These are phyloP conservation scores for Microthyrium microscopicum DNA, from an alignment of 2,329 filamentous ascomycete genomes.

Conservation along the genomic window DNA sequence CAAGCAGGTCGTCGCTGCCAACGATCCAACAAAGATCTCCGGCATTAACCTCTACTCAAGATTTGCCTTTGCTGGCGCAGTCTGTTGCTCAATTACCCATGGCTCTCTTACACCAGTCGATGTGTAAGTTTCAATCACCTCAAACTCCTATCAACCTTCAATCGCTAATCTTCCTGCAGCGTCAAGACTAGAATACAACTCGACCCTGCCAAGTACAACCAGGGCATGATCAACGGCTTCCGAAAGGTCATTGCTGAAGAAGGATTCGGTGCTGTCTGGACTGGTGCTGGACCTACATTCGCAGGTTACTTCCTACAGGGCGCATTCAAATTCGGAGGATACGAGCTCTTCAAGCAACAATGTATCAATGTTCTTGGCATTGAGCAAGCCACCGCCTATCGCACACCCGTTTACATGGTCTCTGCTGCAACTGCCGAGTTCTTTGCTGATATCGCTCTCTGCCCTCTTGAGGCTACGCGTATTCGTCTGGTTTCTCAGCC, in stretches of 20 bases:
- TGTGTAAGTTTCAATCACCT: conserved; percentile 68
- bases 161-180: conserved; percentile 27
- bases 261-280: conserved; percentile 72
- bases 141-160: not conserved
- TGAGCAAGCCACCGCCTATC: conserved; percentile 52
- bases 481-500: conserved; percentile 85
- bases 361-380: conserved; percentile 64
- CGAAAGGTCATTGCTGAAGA: conserved; percentile 69
- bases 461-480: conserved; percentile 83
- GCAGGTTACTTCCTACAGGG: conserved; percentile 91
- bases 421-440: conserved; percentile 45
- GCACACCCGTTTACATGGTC: conserved; percentile 65
- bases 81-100: conserved; percentile 98
- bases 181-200: conserved; percentile 95
- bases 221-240: conserved; percentile 73
- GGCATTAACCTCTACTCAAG: conserved; percentile 71
- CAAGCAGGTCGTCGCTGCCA: conserved; percentile 29
- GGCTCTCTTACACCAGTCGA: conserved; percentile 93
- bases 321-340: conserved; percentile 85
- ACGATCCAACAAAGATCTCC: conserved; percentile 36
- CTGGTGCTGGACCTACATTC: conserved; percentile 69
- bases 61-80: conserved; percentile 91
- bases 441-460: conserved; percentile 65
- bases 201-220: conserved; percentile 78
- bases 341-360: conserved; percentile 94